Evolutionary conservation across 768 basidiomycete species (phyloP), one percentile per base, ranked within the genome.

Genomic region (Amanita rimosa): DNA sequence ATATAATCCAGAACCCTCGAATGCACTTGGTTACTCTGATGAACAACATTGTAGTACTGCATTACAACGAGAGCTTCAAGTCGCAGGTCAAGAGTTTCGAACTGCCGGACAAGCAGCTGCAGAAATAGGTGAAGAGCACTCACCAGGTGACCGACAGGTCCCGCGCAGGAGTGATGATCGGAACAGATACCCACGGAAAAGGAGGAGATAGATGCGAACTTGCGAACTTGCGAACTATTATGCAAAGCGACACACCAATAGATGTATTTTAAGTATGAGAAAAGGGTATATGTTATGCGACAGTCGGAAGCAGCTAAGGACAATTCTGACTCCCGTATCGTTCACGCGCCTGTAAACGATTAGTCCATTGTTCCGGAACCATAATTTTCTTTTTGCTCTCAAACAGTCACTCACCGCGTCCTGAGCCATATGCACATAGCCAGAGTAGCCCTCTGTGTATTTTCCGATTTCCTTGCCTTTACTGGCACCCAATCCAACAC

Each of bases 401-500:
- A 26, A 33, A 24, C 13, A 43, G 24, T 44, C 36, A 64, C 69
- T 69, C 62, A 84, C 82, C 62, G 79, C 73, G 62, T 85, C 82
- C 59, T 84, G 79, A 41, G 74, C 81, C 77, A 83, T 78, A 46
- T 79, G 69, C 36, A 84, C 78, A 62, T 87, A 88, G 52, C 79
- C 81, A 34, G 76, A 64, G 55, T 82, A 79, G 17, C 80, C 81
- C 53, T 83, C 81, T 3, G 78, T 66, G 54, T 79, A 80, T 62
- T 84, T 83, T 45, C 78, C 78, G 48, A 91, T 66, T 48, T 90
- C 90, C 60, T 83, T 87, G 51, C 82, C 89, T 67, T 92, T 95
- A 60, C 84, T 83, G 0, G 93, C 92, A n/a, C 94, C 94, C 9
- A 97, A 68, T 2, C 94, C 94, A 19, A 81, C 92, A 2, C 94